Evolutionary conservation across 495 filamentous ascomycete genomes (phyloP).

Genomic region (Halenospora varia): DNA sequence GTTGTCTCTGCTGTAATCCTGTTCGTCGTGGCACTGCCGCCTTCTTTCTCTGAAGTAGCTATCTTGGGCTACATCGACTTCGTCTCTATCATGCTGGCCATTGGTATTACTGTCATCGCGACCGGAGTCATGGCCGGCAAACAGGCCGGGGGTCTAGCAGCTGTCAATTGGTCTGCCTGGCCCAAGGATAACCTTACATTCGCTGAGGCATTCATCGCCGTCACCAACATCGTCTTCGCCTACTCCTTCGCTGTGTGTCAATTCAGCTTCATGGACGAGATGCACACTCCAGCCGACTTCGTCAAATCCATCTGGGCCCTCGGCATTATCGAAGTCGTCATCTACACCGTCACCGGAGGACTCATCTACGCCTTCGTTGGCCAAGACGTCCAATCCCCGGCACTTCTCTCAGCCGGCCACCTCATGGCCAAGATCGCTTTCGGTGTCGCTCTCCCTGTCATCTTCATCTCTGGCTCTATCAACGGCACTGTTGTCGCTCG

Average conservation of each 20-base stretch:
- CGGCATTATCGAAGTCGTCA: conserved; percentile 57
- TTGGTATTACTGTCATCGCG: conserved; percentile 66
- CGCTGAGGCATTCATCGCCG: conserved; percentile 53
- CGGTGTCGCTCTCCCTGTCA: conserved; percentile 65
- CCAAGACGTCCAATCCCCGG: conserved; percentile 61
- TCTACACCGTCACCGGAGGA: conserved; percentile 64
- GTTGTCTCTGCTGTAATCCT: conserved; percentile 60
- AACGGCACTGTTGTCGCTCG: conserved; percentile 48
- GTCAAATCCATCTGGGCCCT: conserved; percentile 63
- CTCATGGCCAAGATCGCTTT: conserved; percentile 68
- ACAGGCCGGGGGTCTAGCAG: conserved; percentile 27
- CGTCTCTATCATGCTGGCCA: conserved; percentile 58
- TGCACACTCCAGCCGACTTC: conserved; percentile 64
- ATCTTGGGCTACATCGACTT: conserved; percentile 6
- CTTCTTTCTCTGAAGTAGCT: conserved; percentile 45
- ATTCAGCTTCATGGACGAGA: conserved; percentile 77
- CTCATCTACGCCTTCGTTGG: conserved; percentile 75
- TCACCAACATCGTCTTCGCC: conserved; percentile 74
- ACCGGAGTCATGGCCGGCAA: conserved; percentile 50
- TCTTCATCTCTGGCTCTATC: conserved; percentile 50
- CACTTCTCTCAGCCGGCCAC: conserved; percentile 58
- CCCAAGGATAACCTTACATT: conserved; percentile 36
- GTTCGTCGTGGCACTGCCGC: conserved; percentile 58
- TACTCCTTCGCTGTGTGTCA: conserved; percentile 60
- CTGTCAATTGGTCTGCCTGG: conserved; percentile 20